These are phyloP conservation scores for Dysphania ambrosioides DNA, from an alignment of 148 eudicot genomes.

Conservation along the genomic window DNA sequence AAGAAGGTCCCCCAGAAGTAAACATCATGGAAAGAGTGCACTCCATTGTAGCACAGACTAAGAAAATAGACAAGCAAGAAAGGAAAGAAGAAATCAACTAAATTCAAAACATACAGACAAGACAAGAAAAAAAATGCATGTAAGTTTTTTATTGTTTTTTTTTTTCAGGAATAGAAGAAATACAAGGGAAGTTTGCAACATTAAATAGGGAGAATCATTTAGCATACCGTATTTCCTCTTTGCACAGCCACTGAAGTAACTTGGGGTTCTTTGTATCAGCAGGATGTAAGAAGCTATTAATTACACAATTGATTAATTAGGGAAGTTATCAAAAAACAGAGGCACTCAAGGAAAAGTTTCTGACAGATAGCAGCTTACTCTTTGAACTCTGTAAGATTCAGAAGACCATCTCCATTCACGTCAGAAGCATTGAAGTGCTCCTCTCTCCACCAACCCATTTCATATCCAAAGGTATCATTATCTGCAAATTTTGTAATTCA, in stretches of 20 bases:
- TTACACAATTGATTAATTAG: slow-evolving; percentile 20
- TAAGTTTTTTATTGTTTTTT: too few relatives aligned
- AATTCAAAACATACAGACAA: neutral
- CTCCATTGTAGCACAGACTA: neutral
- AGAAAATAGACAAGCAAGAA: neutral
- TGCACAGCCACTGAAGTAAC: slow-evolving; percentile 86
- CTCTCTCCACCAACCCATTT: slow-evolving; percentile 99
- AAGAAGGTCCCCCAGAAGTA: neutral
- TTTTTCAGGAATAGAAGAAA: too few relatives aligned
- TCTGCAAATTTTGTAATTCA: slow-evolving; percentile 42
- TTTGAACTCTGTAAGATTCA: slow-evolving; percentile 87
- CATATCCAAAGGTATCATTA: slow-evolving; percentile 69
- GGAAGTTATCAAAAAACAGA: neutral
- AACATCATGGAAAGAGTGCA: neutral
- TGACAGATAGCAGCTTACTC: slow-evolving; percentile 59
- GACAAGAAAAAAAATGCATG: neutral
- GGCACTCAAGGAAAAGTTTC: slow-evolving; percentile 1
- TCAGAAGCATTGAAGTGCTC: slow-evolving; percentile 99
- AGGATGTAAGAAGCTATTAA: slow-evolving; percentile 76
- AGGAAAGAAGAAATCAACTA: neutral
- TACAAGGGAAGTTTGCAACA: neutral
- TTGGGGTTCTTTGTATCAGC: slow-evolving; percentile 80
- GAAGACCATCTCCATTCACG: slow-evolving; percentile 72
- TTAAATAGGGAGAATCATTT: neutral
- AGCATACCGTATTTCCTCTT: slow-evolving; percentile 83